Base-by-base conservation (phyloP, 805 yeast species). In the Yamadazyma insecticola region DNA sequence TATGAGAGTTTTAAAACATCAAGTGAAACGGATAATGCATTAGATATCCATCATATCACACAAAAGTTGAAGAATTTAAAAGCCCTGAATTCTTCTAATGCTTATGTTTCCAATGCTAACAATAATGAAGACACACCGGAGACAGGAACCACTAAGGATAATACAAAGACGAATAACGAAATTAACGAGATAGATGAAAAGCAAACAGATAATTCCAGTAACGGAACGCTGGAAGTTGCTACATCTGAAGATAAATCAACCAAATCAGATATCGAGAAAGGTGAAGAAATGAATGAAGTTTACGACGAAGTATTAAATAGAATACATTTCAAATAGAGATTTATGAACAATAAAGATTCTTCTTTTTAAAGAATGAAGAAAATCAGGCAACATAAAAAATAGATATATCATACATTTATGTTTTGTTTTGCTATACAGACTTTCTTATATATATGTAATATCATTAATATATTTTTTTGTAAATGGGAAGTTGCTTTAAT, bases 221-320 rank as follows among this genome's bases (percentile, higher is more conserved):
- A 8, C 5, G 16, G 7, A n/a, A 15, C 12, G n/a, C 18, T 13
- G 12, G 30, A 24, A 6, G 30, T 16, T 9, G 30, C 30, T 5
- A 28, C n/a, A n/a, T n/a, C 37, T 11, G 27, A 19, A 4, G 37
- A 33, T 19, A 16, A 17, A 23, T 25, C 30, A 2, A 18, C 22
- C 12, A 16, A 24, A 24, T 2, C 21, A 8, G 17, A 26, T 16
- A 7, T 12, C n/a, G 28, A 27, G 2, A 13, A 24, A 12, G 38
- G 35, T 6, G 42, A 35, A 23, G 16, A 11, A 8, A 41, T 49
- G 27, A 43, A 34, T 27, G 47, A 49, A 21, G 41, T 47, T 8
- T 50, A 44, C 29, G 55, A 52, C 32, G 45, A 52, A 26, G 51
- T 49, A 12, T 40, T 51, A 26, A 37, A 41, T 11, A 39, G 39